Base-by-base conservation (phyloP, 192 early-diverging fungal species). In the Gamsiella multidivaricata region DNA sequence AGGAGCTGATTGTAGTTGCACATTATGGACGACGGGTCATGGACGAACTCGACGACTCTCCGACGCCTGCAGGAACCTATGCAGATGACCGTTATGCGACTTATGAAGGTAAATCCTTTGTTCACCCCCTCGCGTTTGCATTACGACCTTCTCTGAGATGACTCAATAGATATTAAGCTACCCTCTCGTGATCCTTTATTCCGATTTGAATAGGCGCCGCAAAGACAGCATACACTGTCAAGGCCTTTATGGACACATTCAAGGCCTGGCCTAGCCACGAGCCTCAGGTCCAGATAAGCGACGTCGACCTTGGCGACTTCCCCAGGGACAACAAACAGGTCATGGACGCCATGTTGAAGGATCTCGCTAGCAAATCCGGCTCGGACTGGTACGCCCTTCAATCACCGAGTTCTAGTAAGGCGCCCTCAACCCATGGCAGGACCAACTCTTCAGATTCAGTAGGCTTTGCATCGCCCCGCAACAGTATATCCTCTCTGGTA, bases 261-360 rank as follows among this genome's bases (percentile, higher is more conserved):
- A 54, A 64, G 28, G 33, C 31, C 7, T 78, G 74, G 74, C 37
- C 63, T 1, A 18, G 25, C 1, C 45, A 78, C 28, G 74, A 66
- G 3, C 74, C 74, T 1, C 53, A 49, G 15, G 54, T 78, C 15
- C 52, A 50, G 9, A 33, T 78, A 25, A 23, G 39, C 0, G 65
- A 68, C 20, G 58, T 78, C 10, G 74, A 78, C 29, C 60, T 78
- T 17, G 74, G 65, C 47, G 54, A 78, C 32, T 78, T 69, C 22
- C 74, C 74, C 22, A 78, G 45, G 49, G 74, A 78, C 37, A 78
- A 62, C 54, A 78, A 78, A 25, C 60, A 69, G 46, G 74, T 65
- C 41, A 69, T 69, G 60, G 65, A 78, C 46, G 74, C 74, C 3
- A 63, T 78, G 65, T 37, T 78, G 5, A 33, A 78, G 39, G 61